These are phyloP conservation scores for Carallia pectinifolia DNA, from an alignment of 345 rosid genomes.

Conservation along the genomic window DNA sequence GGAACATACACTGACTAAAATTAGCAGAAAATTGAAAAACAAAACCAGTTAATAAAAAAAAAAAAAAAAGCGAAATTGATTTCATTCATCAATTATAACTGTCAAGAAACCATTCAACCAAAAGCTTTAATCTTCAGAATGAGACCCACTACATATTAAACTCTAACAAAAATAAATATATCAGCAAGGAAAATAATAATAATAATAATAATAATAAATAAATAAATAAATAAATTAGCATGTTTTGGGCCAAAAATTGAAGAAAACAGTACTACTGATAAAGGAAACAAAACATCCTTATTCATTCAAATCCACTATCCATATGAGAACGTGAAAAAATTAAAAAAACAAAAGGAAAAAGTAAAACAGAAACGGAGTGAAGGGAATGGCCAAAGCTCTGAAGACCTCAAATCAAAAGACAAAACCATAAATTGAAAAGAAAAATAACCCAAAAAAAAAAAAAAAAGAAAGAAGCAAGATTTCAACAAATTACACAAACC, in stretches of 20 bases:
- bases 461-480: not conserved
- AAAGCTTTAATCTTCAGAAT: too few relatives aligned
- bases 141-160: too few relatives aligned
- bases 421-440: not conserved
- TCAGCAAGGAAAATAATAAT: too few relatives aligned
- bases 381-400: not conserved
- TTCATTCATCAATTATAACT: too few relatives aligned
- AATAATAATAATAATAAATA: too few relatives aligned
- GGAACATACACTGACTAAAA: too few relatives aligned
- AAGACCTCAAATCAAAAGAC: conserved; percentile 5
- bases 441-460: not conserved
- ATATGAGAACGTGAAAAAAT: not conserved
- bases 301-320: conserved; percentile 1
- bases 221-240: too few relatives aligned
- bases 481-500: not conserved
- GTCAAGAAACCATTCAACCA: too few relatives aligned
- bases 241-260: not conserved
- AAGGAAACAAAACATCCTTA: not conserved
- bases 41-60: too few relatives aligned
- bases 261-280: not conserved
- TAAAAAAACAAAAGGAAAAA: not conserved
- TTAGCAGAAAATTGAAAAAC: too few relatives aligned
- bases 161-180: too few relatives aligned
- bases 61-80: too few relatives aligned
- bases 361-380: not conserved